Evolutionary conservation across 257 asterid species (phyloP).

Genomic region (Nicotiana knightiana): DNA sequence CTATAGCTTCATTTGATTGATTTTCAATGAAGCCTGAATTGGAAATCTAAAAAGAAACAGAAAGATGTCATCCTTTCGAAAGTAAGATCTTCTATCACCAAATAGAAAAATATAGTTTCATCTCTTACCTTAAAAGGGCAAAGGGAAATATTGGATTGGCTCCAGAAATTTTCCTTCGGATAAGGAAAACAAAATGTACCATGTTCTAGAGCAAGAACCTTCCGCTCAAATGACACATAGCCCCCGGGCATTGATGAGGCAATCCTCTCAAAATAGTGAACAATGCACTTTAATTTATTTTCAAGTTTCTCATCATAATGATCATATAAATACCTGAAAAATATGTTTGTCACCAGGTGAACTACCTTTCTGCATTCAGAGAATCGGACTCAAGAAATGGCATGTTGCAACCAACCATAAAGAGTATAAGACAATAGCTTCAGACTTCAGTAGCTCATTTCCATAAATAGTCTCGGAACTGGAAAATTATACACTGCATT

Average conservation of each 20-base stretch:
- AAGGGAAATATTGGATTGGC: slow-evolving; percentile 51
- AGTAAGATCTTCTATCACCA: not conserved
- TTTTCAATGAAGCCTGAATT: slow-evolving; percentile 71
- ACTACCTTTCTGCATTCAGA: not conserved
- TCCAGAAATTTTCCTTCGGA: slow-evolving; percentile 64
- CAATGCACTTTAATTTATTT: slow-evolving; percentile 70
- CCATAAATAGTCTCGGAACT: too few species aligned
- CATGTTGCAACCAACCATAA: too few species aligned
- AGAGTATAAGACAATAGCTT: too few species aligned
- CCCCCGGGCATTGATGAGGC: slow-evolving; percentile 52
- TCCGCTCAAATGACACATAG: slow-evolving; percentile 78
- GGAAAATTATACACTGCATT: too few species aligned
- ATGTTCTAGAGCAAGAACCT: slow-evolving; percentile 50
- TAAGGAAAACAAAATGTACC: slow-evolving; percentile 30
- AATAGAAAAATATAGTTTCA: not conserved
- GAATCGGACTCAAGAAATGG: not conserved
- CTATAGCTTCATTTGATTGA: slow-evolving; percentile 58
- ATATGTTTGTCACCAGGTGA: not conserved
- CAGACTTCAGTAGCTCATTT: too few species aligned
- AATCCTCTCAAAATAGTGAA: slow-evolving; percentile 78
- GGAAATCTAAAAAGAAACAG: slow-evolving; percentile 39
- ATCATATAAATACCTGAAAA: slow-evolving; percentile 62
- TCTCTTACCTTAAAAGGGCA: slow-evolving; percentile 63
- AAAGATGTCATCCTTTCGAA: not conserved
- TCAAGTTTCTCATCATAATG: slow-evolving; percentile 41